Evolutionary conservation across 2,329 filamentous ascomycete species (phyloP), one percentile per base, ranked within the genome.

Genomic region (Chrysoporthe deuterocubensis): DNA sequence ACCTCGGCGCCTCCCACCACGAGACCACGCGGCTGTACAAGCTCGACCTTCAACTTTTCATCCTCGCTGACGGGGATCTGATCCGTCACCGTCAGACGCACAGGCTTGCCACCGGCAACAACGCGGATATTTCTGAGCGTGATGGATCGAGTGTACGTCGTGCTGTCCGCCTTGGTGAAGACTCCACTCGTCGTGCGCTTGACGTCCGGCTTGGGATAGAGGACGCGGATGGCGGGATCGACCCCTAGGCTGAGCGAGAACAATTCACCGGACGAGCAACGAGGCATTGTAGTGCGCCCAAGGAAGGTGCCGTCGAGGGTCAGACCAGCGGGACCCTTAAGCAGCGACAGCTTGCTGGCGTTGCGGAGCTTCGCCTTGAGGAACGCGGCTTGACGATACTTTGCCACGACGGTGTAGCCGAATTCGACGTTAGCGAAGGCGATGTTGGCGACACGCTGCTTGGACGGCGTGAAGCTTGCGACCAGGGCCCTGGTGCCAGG

Each of bases 221-320:
- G 76, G 34, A 90, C 82, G 62, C 75, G 75, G 72, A 90, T 83
- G 4, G 82, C 81, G 2, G 87, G 87, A 73, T 90, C 88, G 5
- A 89, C 79, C n/a, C 88, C 88, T 0, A 90, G 79, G 60, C 80
- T 80, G 1, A 90, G 78, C 32, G 76, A 79, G 74, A 90, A 85
- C 1, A 74, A 71, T 63, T 87, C 85, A 48, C 86, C 85, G 0
- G 86, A 78, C 58, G 81, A 84, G 74, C 87, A 88, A 42, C 83
- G 82, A 1, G 87, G 85, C 44, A 90, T 78, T 0, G 74, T 79
- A 1, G 84, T 82, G 66, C 85, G 85, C 3, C 88, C 88, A 65
- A 90, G 78, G 76, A 90, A 90, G 9, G 82, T 82, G 3, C 87
- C 86, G 73, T 91, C 89, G n/a, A 90, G 82, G 0, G 86, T 89